Evolutionary conservation across 106 monocot genomes (phyloP).

Genomic region (Platanthera zijinensis): DNA sequence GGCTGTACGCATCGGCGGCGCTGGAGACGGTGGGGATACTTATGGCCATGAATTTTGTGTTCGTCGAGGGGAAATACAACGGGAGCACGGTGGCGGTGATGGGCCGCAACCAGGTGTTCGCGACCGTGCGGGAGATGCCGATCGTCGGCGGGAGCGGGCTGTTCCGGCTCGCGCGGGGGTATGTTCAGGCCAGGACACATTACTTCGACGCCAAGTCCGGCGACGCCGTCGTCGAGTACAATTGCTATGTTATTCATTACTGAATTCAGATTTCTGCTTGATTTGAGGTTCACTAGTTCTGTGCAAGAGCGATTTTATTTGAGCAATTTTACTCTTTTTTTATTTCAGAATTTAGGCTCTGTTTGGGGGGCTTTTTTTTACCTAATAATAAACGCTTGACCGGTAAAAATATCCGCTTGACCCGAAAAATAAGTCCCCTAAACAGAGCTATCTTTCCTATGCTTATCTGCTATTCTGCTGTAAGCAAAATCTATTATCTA

Average conservation of each 20-base stretch:
- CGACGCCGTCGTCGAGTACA: constrained; percentile 38
- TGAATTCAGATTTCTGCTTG: no score
- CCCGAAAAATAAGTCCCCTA: no score
- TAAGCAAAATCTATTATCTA: no score
- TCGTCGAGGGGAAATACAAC: constrained; percentile 37
- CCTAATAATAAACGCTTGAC: no score
- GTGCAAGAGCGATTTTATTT: no score
- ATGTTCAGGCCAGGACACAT: constrained; percentile 25
- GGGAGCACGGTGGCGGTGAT: constrained; percentile 38
- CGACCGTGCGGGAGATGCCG: constrained; percentile 41
- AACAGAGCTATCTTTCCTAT: no score
- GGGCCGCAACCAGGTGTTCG: constrained; percentile 31
- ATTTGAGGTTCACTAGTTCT: no score
- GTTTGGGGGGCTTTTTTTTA: no score
- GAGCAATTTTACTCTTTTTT: no score
- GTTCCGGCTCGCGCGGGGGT: constrained; percentile 35
- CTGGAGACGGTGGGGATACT: constrained; percentile 17
- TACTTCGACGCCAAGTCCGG: constrained; percentile 15
- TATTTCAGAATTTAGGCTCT: no score
- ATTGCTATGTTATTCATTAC: constrained; percentile 22
- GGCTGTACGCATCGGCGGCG: constrained; percentile 26
- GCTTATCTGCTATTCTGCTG: no score
- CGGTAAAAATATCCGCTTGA: no score
- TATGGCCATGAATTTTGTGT: constrained; percentile 42
- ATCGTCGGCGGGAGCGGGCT: constrained; percentile 38